Base-by-base conservation (phyloP, 2,329 filamentous ascomycete species). In the Paramyrothecium roridum region DNA sequence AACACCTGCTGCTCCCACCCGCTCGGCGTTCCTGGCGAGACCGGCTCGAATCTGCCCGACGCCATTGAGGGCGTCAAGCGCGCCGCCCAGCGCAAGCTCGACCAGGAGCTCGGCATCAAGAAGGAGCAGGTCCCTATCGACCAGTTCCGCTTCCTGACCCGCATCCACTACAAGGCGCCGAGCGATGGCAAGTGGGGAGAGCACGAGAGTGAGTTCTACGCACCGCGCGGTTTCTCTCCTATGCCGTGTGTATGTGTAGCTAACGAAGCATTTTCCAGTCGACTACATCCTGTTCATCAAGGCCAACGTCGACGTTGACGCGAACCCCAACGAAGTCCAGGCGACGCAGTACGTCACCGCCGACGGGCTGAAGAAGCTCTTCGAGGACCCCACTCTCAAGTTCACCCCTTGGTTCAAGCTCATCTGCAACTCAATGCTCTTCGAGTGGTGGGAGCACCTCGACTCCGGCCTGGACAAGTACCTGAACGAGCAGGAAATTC, bases 361-460 rank as follows among this genome's bases (percentile, higher is more conserved):
- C 45, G 87, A 92, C 22, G 87, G 92, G 65, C 80, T 99, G 62
- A 95, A 91, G 80, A 71, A 82, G 63, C 90, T 93, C 81, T 97
- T 99, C 73, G 78, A 87, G 66, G 88, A 97, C 68, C 85, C 89
- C 3, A 80, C 76, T 53, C 80, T 96, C 65, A 89, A 88, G 66
- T 98, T 98, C 74, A 99, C 95, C 1, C 95, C 95, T 1, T 99
- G 95, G 95, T 99, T 99, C 81, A 96, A 96, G 81, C 87, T 99
- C 63, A 98, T 99, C 69, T 99, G 95, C 82, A 83, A 98, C 73
- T 92, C 91, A 50, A 93, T 98, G 90, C 84, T 99, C 46, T 99
- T 96, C 67, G 89, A 97, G 73, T 99, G 95, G 95, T 99, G 95
- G 95, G 80, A 87, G 68, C 86, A 90, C 74, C 83, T 98, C 55